Conservation (phyloP, 2,329 filamentous ascomycete species). For the Exserohilum turcica region DNA sequence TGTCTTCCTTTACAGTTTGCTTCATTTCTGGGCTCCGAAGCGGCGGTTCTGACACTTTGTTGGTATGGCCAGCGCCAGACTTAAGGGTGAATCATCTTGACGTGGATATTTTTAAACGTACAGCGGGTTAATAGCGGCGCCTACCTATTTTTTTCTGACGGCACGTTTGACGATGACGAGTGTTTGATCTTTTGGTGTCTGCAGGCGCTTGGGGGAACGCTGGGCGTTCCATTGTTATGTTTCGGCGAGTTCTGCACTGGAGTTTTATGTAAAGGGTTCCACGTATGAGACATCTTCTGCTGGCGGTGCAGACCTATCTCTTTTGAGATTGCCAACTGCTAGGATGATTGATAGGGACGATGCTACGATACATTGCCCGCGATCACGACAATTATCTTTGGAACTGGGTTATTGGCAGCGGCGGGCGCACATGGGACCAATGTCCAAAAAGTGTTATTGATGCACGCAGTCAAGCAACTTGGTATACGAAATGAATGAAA, state of each 20-base stretch:
- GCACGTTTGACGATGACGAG: not conserved
- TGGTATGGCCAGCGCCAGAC: not conserved
- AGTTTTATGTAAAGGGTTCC: not conserved
- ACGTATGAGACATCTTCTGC: not conserved
- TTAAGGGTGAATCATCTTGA: not conserved
- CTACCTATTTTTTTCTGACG: not conserved
- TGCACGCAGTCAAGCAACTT: conserved; percentile 1
- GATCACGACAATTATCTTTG: not conserved
- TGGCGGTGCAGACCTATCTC: not conserved
- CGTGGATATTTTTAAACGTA: not conserved
- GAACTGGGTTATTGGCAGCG: conserved; percentile 1
- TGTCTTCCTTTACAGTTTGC: conserved; percentile 9
- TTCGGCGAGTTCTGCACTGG: not conserved
- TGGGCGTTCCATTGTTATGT: not conserved
- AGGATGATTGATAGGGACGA: not conserved
- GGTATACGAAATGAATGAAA: conserved; percentile 8
- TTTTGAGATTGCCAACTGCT: not conserved
- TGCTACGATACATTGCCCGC: conserved; percentile 8
- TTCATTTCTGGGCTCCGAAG: conserved; percentile 1
- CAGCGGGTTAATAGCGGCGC: not conserved
- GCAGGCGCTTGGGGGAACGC: not conserved
- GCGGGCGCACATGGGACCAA: conserved; percentile 6
- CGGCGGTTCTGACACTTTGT: not conserved
- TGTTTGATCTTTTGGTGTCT: not conserved
- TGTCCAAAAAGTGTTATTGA: conserved; percentile 11